A percentile compares a stretch with the other conserved stretches of the same genome.
Conservation (phyloP, 805 yeast species). For the Candida montana region DNA sequence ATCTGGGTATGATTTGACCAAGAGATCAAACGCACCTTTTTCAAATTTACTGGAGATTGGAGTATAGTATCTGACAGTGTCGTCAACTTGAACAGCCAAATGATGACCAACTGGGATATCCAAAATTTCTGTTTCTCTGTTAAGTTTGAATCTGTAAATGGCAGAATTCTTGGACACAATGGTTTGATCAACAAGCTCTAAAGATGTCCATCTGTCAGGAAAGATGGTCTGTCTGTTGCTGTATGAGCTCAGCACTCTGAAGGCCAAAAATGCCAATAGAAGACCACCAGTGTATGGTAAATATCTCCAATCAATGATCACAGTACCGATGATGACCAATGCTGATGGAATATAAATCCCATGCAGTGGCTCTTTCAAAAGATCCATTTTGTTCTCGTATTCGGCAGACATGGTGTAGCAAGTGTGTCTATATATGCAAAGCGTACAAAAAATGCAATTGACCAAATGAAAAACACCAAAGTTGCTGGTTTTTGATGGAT, state of each 20-base stretch:
- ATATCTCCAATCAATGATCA: conserved; percentile 45
- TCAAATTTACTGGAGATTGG: conserved; percentile 71
- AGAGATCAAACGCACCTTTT: conserved; percentile 67
- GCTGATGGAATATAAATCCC: conserved; percentile 69
- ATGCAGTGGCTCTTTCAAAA: conserved; percentile 66
- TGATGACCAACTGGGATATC: conserved; percentile 73
- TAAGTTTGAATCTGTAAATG: conserved; percentile 63
- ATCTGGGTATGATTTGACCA: conserved; percentile 69
- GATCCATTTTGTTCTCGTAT: conserved; percentile 39
- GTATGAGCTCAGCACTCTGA: conserved; percentile 33
- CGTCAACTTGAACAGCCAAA: conserved; percentile 48
- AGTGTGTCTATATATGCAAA: too few species aligned
- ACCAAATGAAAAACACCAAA: too few species aligned
- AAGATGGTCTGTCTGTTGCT: conserved; percentile 40
- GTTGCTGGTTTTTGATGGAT: too few species aligned
- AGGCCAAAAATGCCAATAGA: conserved; percentile 34
- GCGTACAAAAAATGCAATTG: too few species aligned
- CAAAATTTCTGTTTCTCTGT: conserved; percentile 54
- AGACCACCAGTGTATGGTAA: conserved; percentile 39
- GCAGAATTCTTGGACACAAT: conserved; percentile 66
- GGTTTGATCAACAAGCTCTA: conserved; percentile 72
- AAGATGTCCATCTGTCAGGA: conserved; percentile 50
- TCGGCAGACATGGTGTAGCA: conserved; percentile 1
- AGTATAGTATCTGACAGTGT: conserved; percentile 59
- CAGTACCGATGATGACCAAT: conserved; percentile 55